These are phyloP conservation scores for Xylaria polymorpha DNA, from an alignment of 2,329 filamentous ascomycete genomes.

Conservation along the genomic window DNA sequence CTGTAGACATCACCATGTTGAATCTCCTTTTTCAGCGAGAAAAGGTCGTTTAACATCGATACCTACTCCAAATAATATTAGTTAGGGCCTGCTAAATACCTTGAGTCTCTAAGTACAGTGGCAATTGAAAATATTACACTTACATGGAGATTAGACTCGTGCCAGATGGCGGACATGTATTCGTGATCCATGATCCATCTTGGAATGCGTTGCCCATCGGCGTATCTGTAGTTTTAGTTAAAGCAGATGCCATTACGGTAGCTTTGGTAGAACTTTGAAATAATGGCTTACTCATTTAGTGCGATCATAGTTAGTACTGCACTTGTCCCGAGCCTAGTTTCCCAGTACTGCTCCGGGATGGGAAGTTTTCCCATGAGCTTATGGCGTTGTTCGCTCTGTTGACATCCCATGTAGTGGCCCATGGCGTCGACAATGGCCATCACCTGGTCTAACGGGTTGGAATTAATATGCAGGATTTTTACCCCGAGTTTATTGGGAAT, in stretches of 20 bases:
- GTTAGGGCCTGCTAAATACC: neutral
- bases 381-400: slow-evolving; percentile 4
- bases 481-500: neutral
- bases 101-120: neutral
- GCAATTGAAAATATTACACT: neutral
- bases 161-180: neutral
- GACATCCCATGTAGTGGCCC: slow-evolving; percentile 10
- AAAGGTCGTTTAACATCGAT: neutral
- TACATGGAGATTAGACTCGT: slow-evolving; percentile 4
- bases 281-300: slow-evolving; percentile 10
- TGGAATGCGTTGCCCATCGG: slow-evolving; percentile 7
- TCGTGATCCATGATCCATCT: slow-evolving; percentile 10
- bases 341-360: slow-evolving; percentile 11
- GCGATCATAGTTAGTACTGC: slow-evolving; percentile 2
- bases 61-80: neutral
- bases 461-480: neutral
- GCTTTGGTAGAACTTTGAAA: neutral
- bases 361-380: neutral
- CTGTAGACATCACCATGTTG: slow-evolving; percentile 8
- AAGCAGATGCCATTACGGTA: neutral
- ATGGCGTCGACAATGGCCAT: slow-evolving; percentile 10
- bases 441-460: neutral
- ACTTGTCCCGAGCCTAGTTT: slow-evolving; percentile 8
- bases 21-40: slow-evolving; percentile 6
- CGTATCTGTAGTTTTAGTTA: slow-evolving; percentile 1